Evolutionary conservation across 345 rosid species (phyloP).

Genomic region (Brassica cretica): DNA sequence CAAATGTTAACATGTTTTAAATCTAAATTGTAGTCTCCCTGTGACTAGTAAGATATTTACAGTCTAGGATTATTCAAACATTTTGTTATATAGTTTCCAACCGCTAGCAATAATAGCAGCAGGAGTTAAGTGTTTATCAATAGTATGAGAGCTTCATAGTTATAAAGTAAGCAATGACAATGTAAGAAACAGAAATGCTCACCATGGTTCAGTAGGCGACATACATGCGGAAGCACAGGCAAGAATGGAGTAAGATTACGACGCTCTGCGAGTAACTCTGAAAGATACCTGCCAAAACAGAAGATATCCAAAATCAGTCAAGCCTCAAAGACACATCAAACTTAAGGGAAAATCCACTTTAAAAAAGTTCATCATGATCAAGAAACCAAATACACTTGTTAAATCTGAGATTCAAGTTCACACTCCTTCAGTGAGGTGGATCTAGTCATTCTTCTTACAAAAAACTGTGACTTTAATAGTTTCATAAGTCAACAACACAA

Average conservation of each 20-base stretch:
- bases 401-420: constrained; percentile 14
- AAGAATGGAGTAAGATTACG: constrained; percentile 68
- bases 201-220: constrained; percentile 79
- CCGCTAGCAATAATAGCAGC: not conserved
- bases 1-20: constrained; percentile 4
- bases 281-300: constrained; percentile 59
- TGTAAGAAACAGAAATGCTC: constrained; percentile 34
- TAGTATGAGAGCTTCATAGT: constrained; percentile 15
- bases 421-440: constrained; percentile 8
- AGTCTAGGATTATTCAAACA: not conserved
- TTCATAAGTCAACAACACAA: constrained; percentile 21
- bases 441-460: not conserved
- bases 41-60: constrained; percentile 9
- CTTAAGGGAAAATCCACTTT: constrained; percentile 11
- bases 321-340: constrained; percentile 2
- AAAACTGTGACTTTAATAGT: not conserved
- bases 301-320: constrained; percentile 11
- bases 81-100: not conserved
- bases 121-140: not conserved
- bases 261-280: constrained; percentile 75
- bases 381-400: not conserved
- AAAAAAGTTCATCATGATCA: constrained; percentile 3
- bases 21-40: not conserved
- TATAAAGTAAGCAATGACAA: constrained; percentile 16
- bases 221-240: constrained; percentile 63